Evolutionary conservation across 2,329 filamentous ascomycete species (phyloP), one percentile per base, ranked within the genome.

Genomic region (Fusarium nelsonii): DNA sequence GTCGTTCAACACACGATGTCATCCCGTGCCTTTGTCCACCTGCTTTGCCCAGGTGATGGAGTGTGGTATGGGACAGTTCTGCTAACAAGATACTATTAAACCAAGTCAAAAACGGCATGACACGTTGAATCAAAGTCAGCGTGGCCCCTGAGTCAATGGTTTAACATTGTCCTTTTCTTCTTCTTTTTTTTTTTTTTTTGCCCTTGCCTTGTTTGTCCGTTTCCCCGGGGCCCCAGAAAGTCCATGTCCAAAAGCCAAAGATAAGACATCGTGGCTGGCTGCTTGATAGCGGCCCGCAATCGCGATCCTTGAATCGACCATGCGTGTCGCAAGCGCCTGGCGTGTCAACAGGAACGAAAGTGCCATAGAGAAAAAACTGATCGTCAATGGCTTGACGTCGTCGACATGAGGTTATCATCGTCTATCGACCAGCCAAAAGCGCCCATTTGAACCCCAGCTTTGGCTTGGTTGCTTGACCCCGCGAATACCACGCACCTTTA

Each of bases 361-460:
- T 60, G 51, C 30, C 23, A 34, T 39, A 43, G 15, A 36, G 45
- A 45, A 34, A 46, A 20, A 43, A 60, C 20, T 37, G 62, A 70
- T 69, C 57, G 58, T 46, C 67, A 44, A 26, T 36, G n/a, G 16
- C 56, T 70, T 69, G 62, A 70, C 66, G 66, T 69, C 62, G 57
- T 53, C 43, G 41, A 64, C 32, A n/a, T 60, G 57, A 44, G 45
- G 58, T 37, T 63, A 37, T 28, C 50, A 63, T 58, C 43, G 41
- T 18, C 45, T 58, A 68, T 70, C 63, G 50, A 48, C 63, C 67
- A 70, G 67, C 58, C 67, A 70, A 52, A 68, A 43, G 53, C 33
- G 39, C 48, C 63, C 51, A 40, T 68, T 50, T 34, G 36, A 61
- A 70, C 67, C 67, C 67, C 67, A 65, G 67, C 64, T 70, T 70